Percentiles rank a stretch among this genome's conserved stretches.
These are phyloP conservation scores for Syzygium grande DNA, from an alignment of 345 rosid species.

Conservation along the genomic window DNA sequence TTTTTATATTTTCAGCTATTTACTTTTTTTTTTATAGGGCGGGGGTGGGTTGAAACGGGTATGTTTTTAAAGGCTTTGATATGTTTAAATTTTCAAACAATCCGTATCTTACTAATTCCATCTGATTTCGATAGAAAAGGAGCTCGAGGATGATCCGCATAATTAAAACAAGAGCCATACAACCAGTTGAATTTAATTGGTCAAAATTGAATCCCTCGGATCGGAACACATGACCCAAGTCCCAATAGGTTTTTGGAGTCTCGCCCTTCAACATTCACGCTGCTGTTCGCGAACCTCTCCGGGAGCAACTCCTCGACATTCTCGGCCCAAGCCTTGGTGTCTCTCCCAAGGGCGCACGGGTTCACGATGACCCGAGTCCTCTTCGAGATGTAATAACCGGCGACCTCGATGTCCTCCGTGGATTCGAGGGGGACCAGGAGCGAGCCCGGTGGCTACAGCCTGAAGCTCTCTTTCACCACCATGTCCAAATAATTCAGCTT, in stretches of 20 bases:
- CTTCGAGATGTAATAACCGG: neutral
- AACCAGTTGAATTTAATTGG: no score
- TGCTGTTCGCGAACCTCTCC: conserved; percentile 8
- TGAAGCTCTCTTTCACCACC: conserved; percentile 12
- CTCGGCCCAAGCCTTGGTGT: neutral
- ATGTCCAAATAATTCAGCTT: conserved; percentile 11
- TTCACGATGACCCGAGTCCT: neutral
- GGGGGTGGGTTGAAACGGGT: no score
- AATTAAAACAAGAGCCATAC: no score
- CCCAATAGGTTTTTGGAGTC: neutral
- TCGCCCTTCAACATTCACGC: neutral
- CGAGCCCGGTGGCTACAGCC: neutral
- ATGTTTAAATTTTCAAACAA: no score
- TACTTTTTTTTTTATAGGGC: no score
- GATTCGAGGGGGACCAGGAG: neutral
- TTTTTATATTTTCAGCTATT: no score
- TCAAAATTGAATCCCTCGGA: no score
- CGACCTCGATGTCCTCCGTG: neutral
- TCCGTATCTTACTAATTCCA: no score
- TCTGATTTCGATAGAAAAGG: no score
- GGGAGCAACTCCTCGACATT: conserved; percentile 6
- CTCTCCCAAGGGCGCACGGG: conserved; percentile 2
- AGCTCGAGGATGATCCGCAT: no score
- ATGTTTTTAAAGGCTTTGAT: no score
- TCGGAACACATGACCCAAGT: no score